Conservation (phyloP, 2,329 filamentous ascomycete species). For the Pyricularia pennisetigena region DNA sequence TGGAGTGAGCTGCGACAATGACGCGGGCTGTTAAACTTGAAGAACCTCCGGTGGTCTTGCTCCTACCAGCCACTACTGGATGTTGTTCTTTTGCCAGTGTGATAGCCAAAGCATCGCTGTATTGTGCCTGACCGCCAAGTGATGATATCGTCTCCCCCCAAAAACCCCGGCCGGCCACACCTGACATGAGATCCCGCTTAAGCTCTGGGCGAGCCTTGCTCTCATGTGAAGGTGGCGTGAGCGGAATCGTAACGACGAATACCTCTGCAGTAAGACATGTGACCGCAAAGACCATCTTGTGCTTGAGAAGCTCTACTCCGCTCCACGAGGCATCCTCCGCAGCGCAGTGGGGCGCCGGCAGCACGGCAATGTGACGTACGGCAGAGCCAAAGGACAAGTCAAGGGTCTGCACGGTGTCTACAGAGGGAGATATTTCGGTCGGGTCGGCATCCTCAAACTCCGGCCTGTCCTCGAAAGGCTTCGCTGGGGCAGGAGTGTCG, state of each 20-base stretch:
- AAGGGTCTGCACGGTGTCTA: slow-evolving; percentile 48
- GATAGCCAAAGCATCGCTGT: slow-evolving; percentile 46
- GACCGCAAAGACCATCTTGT: slow-evolving; percentile 51
- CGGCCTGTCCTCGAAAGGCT: slow-evolving; percentile 39
- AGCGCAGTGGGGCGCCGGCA: slow-evolving; percentile 39
- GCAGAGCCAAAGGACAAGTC: slow-evolving; percentile 50
- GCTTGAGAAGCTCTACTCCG: slow-evolving; percentile 37
- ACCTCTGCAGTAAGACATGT: slow-evolving; percentile 47
- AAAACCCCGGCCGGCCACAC: slow-evolving; percentile 47
- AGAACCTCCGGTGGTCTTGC: slow-evolving; percentile 19
- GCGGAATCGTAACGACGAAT: slow-evolving; percentile 47
- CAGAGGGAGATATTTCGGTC: slow-evolving; percentile 34
- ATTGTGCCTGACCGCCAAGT: slow-evolving; percentile 41
- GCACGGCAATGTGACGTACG: slow-evolving; percentile 44
- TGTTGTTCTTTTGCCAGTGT: slow-evolving; percentile 18
- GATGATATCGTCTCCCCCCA: slow-evolving; percentile 52
- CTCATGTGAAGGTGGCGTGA: slow-evolving; percentile 50
- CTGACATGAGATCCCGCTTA: slow-evolving; percentile 37
- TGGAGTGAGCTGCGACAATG: slow-evolving; percentile 50
- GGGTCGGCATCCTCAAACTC: slow-evolving; percentile 44
- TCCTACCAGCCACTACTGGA: slow-evolving; percentile 14
- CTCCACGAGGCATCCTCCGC: slow-evolving; percentile 36
- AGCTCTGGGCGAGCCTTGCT: slow-evolving; percentile 48
- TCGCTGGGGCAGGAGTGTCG: slow-evolving; percentile 18
- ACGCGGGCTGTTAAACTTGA: slow-evolving; percentile 24